Conservation (phyloP, 2,329 filamentous ascomycete species). For the Aureobasidium namibiae region DNA sequence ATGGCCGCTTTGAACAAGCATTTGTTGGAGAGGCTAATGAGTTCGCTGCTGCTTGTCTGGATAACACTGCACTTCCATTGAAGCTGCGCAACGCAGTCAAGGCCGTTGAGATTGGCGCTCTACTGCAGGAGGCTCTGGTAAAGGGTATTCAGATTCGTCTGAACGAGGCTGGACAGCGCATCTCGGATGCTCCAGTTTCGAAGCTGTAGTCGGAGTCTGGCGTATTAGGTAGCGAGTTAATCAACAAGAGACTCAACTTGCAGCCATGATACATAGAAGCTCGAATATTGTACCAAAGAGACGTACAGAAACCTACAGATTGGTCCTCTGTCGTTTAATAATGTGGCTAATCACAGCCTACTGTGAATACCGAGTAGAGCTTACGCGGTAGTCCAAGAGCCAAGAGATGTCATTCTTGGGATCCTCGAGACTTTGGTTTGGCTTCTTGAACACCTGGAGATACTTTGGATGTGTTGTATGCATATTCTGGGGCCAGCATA, state of each 20-base stretch:
- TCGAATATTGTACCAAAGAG: no score
- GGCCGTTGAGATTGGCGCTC: conserved; percentile 13
- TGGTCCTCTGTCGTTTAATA: no score
- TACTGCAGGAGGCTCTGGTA: conserved; percentile 12
- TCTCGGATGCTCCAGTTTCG: neutral
- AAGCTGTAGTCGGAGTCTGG: neutral
- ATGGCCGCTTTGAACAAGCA: conserved; percentile 13
- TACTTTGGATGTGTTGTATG: neutral
- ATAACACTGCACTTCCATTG: conserved; percentile 8
- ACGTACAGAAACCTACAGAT: no score
- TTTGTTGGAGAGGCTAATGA: conserved; percentile 14
- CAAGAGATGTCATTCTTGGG: neutral
- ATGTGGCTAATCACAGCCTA: no score
- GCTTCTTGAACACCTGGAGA: neutral
- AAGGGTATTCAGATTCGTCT: conserved; percentile 12
- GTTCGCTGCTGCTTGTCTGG: conserved; percentile 11
- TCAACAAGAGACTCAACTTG: no score
- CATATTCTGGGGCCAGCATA: neutral
- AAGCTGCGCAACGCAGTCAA: conserved; percentile 9
- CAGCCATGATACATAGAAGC: no score
- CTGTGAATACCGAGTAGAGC: no score
- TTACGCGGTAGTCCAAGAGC: no score
- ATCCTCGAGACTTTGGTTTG: neutral
- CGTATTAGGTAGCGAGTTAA: no score
- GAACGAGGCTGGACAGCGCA: conserved; percentile 12